A percentile compares a stretch with the other conserved stretches of the same genome.
These are phyloP conservation scores for Rhynchosporium agropyri DNA, from an alignment of 2,329 filamentous ascomycete genomes.

Conservation along the genomic window DNA sequence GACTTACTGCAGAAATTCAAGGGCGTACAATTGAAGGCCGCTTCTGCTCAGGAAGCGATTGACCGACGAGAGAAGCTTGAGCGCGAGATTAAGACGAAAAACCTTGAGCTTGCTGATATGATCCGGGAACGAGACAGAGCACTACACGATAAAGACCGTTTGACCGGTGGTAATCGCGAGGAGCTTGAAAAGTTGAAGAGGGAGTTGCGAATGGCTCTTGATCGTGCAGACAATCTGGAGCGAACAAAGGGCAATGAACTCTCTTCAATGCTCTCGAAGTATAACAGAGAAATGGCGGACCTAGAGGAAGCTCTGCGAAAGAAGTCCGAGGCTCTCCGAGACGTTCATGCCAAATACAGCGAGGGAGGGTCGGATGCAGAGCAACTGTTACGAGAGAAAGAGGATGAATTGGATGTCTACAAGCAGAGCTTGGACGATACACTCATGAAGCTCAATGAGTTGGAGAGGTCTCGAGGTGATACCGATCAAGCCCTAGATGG, in stretches of 20 bases:
- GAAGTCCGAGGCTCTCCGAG: constrained; percentile 86
- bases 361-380: constrained; percentile 87
- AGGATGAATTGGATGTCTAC: constrained; percentile 97
- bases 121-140: constrained; percentile 94
- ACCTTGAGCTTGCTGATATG: constrained; percentile 98
- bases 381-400: constrained; percentile 84
- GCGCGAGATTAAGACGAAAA: constrained; percentile 98
- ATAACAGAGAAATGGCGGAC: constrained; percentile 96
- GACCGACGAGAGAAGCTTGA: constrained; percentile 93
- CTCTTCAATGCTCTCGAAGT: constrained; percentile 90
- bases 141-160: constrained; percentile 86
- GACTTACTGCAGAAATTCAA: constrained; percentile 97
- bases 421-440: constrained; percentile 98
- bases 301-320: constrained; percentile 88
- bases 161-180: constrained; percentile 84
- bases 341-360: constrained; percentile 74
- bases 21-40: constrained; percentile 91
- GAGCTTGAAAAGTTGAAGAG: constrained; percentile 94
- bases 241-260: constrained; percentile 93
- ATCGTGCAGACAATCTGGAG: constrained; percentile 89
- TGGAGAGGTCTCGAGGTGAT: constrained; percentile 74
- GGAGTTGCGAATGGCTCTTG: constrained; percentile 87
- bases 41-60: constrained; percentile 95
- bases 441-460: constrained; percentile 85
- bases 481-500: constrained; percentile 82